These are phyloP conservation scores for Acrodontium crateriforme DNA, from an alignment of 2,329 filamentous ascomycete genomes.

Conservation along the genomic window DNA sequence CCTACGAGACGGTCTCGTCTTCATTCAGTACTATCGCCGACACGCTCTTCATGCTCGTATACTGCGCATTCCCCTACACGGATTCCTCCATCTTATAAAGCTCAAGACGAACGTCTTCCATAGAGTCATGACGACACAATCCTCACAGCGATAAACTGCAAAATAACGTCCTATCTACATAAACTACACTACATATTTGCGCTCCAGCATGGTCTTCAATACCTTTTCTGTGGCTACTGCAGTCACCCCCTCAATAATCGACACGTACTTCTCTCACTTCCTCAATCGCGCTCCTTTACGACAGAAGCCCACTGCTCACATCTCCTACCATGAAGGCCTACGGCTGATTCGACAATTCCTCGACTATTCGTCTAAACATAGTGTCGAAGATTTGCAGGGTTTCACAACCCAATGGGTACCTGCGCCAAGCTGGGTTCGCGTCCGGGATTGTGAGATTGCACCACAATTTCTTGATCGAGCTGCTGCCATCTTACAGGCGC, in stretches of 20 bases:
- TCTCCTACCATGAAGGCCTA: conserved; percentile 89
- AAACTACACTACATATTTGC: too few species aligned
- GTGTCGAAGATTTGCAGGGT: conserved; percentile 81
- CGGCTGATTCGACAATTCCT: conserved; percentile 79
- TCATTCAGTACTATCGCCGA: too few species aligned
- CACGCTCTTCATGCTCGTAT: too few species aligned
- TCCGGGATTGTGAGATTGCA: conserved; percentile 54
- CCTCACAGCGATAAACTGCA: too few species aligned
- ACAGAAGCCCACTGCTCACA: conserved; percentile 73
- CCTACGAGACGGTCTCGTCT: too few species aligned
- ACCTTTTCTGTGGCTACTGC: conserved; percentile 71
- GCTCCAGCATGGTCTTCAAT: conserved; percentile 47
- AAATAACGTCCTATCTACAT: too few species aligned
- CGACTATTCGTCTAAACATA: conserved; percentile 70
- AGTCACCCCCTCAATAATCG: conserved; percentile 75
- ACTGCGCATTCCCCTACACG: too few species aligned
- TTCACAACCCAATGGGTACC: conserved; percentile 91
- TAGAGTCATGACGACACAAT: too few species aligned
- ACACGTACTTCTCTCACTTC: conserved; percentile 83
- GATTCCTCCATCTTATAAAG: too few species aligned
- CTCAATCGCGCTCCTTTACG: conserved; percentile 61
- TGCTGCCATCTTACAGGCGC: conserved; percentile 51
- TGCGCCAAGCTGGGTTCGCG: conserved; percentile 73
- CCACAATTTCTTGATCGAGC: conserved; percentile 49
- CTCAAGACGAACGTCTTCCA: too few species aligned